Base-by-base conservation (phyloP, 352 stramenopile genomes). In the Pythium rhizo-oryzae region DNA sequence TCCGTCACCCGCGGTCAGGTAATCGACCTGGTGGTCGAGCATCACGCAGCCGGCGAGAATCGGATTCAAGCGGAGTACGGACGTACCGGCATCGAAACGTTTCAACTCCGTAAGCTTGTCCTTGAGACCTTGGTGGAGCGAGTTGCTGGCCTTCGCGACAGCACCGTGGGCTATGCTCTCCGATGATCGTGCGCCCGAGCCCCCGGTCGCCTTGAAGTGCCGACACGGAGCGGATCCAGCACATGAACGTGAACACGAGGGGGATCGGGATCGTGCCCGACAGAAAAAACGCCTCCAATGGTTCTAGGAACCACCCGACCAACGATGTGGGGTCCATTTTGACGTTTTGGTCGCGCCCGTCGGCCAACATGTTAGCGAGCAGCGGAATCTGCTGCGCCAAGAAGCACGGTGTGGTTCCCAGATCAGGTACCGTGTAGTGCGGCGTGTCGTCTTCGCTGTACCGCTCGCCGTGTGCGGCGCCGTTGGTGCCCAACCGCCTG, bases 341-440 rank as follows among this genome's bases (percentile, higher is more conserved):
- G 16, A 35, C 4, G 16, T 21, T 13, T 23, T 15, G 21, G 39
- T 16, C 2, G 12, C 15, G 6, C 24, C 37, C 1, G 2, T 19
- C 24, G 12, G 35, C 21, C 19, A 67, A 24, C 41, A 25, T 35
- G 28, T 67, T 67, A 51, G 53, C 55, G 8, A 61, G 50, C 35
- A 67, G 39, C 28, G 61, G 37, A 9, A 67, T 23, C 44, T 67
- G 61, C 41, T 67, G 61, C 39, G 44, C 7, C n/a, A 67, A 39
- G n/a, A 28, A 67, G 41, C 12, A 21, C 41, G 41, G 18, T 15
- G 19, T 21, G 41, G 11, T 21, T 4, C 8, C 19, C 41, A 16
- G 19, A 21, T 49, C 41, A 4, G 41, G 41, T n/a, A 49, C 41
- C 12, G 15, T 49, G 41, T 49, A 49, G 41, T 49, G 41, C 4